Evolutionary conservation across 441 rosid genomes (phyloP).

Genomic region (Populus hybrid): DNA sequence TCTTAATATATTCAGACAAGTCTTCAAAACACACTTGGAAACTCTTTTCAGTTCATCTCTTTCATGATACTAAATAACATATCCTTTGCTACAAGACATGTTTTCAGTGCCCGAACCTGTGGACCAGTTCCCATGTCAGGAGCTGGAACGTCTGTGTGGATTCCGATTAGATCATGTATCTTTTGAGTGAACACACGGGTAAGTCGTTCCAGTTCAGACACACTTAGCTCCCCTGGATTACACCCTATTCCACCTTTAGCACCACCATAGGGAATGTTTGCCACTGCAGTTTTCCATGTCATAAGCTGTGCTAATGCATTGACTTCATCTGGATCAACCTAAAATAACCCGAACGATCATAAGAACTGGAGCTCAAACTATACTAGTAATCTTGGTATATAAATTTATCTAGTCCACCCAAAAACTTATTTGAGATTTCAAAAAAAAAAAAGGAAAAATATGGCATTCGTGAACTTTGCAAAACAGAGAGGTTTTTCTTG

Average conservation of each 20-base stretch:
- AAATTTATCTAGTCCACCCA: neutral
- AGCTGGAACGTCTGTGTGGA: conserved; percentile 94
- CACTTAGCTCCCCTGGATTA: conserved; percentile 59
- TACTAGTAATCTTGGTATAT: neutral
- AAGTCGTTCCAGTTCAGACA: conserved; percentile 82
- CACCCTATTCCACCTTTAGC: conserved; percentile 99
- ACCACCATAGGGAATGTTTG: conserved; percentile 96
- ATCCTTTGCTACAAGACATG: neutral
- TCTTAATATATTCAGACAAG: neutral
- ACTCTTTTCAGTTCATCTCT: neutral
- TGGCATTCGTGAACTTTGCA: neutral
- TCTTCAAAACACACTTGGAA: neutral
- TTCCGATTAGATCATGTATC: conserved; percentile 94
- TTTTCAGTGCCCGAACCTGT: conserved; percentile 39
- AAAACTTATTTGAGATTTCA: neutral
- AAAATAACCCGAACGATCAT: neutral
- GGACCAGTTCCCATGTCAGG: conserved; percentile 99
- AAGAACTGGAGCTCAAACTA: neutral
- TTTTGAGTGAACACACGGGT: conserved; percentile 97
- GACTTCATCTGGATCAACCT: conserved; percentile 99
- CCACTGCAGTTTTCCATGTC: conserved; percentile 99
- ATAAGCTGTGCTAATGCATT: conserved; percentile 96
- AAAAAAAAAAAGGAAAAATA: too few species aligned
- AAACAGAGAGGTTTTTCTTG: neutral
- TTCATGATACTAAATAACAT: neutral